Percentiles rank a stretch among this genome's conserved stretches.
Conservation (phyloP, 345 rosid genomes). For the Zanthoxylum bungeanum region DNA sequence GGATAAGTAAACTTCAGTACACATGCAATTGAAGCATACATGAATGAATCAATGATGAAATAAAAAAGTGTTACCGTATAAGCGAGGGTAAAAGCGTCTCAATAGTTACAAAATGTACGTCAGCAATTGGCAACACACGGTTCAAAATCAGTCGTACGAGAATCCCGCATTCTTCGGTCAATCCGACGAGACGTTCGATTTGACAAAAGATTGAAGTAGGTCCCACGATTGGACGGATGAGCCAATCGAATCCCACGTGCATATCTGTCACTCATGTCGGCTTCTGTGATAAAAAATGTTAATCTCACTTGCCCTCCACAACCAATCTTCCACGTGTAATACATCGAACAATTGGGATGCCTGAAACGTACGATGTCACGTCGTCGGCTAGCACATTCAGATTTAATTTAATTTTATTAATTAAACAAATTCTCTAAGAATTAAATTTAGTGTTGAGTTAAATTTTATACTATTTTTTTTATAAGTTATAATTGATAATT, state of each 20-base stretch:
- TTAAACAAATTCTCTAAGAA: no score
- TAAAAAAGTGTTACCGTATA: no score
- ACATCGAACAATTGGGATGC: neutral
- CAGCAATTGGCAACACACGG: neutral
- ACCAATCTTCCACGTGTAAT: slow-evolving; percentile 14
- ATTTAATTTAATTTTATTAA: no score
- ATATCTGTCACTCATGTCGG: slow-evolving; percentile 35
- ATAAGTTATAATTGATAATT: no score
- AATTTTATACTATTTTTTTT: no score
- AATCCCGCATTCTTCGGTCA: slow-evolving; percentile 33
- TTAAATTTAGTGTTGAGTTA: no score
- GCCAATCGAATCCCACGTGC: slow-evolving; percentile 31
- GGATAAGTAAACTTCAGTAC: no score
- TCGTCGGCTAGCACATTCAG: neutral
- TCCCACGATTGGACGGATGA: neutral
- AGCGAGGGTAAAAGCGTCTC: no score
- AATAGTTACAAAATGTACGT: neutral
- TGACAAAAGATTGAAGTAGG: neutral
- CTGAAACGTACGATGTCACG: slow-evolving; percentile 24
- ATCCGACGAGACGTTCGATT: slow-evolving; percentile 23
- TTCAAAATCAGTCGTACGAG: slow-evolving; percentile 12
- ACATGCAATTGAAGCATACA: no score
- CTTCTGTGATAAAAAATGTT: slow-evolving; percentile 11
- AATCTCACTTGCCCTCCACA: neutral
- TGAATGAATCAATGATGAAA: no score